Base-by-base conservation (phyloP, 1,139 yeast species). In the Saccharomyces hybrid region DNA sequence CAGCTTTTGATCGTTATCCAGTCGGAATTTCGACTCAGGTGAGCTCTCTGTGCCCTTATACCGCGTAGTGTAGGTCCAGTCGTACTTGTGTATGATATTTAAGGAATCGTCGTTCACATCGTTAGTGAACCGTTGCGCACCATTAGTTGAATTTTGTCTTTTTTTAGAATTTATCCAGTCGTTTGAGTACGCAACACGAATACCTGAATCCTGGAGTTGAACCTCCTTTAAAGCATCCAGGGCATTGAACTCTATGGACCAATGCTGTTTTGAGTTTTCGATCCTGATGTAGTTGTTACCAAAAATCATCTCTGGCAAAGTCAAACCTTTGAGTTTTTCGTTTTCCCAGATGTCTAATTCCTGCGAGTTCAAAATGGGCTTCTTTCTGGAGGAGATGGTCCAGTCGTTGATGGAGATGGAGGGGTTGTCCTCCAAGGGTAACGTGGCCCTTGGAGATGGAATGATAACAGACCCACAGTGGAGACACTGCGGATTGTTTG, bases 281-380 rank as follows among this genome's bases (percentile, higher is more conserved):
- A 88, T 67, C 52, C 75, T 76, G n/a, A 90, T 83, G 57, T 73
- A 71, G 67, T 88, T 91, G 61, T 88, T 83, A n/a, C 98, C 98
- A 73, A 93, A 93, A 14, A 93, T 90, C 99, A 93, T 93, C 68
- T 93, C 99, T 0, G 99, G 99, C 52, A 93, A 73, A 0, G 98
- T 96, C 60, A 93, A 81, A 9, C 83, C 82, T 55, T 86, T 78
- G 54, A 79, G 70, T 48, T 60, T 54, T 34, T 31, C 19, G 6
- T 59, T 63, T 56, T 82, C 86, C 62, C 86, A 78, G 9, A 73
- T 73, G 57, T 90, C 97, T 56, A 93, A 79, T 67, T 90, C 97
- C 2, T 73, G 75, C 0, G 93, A 77, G 60, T 80, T 84, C 57
- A 89, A 73, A 48, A 93, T 93, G 0, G 99, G 96, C 54, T 80